Evolutionary conservation across 2,329 filamentous ascomycete species (phyloP), one percentile per base, ranked within the genome.

Genomic region (Calcarisporium arbuscula): DNA sequence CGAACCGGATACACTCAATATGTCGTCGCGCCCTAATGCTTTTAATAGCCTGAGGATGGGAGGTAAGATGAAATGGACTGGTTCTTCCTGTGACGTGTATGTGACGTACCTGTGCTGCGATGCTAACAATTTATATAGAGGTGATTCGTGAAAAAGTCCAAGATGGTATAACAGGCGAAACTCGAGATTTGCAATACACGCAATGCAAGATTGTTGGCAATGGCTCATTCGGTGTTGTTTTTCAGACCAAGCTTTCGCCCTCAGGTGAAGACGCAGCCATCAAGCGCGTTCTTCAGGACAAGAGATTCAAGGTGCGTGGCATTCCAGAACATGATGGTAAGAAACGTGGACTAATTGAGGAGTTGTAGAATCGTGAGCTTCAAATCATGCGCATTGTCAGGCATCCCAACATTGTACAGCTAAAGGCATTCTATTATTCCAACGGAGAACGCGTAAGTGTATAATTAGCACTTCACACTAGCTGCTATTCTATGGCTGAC

Each of bases 121-220:
- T 19, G 18, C 21, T 22, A 29, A 25, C 29, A 20, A 14, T 15
- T 26, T 19, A 21, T 40, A 18, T 56, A 96, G 92, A 98, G 74
- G 85, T 96, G 47, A 87, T 98, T 60, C 88, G 88, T 61, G 92
- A 98, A 68, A 96, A 95, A 70, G 92, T 98, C 49, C 92, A 98
- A 64, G 92, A 98, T 73, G 92, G 92, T 59, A 72, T 95, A 48
- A 98, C 92, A 11, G 92, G 92, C 53, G 92, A 98, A 63, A 94
- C 88, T 53, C 83, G 86, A 62, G 92, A 98, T 55, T 80, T 98
- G 67, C 87, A 94, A 61, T 98, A 98, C 65, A 96, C 92, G 37
- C 92, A 96, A 61, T 96, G 90, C 73, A 98, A 98, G 70, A 96
- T 98, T 54, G 92, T 98, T 31, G 92, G 92, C 61, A 98, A 98